Conservation (phyloP, 1,284 basidiomycete species). For the Trichosporon sp. region DNA sequence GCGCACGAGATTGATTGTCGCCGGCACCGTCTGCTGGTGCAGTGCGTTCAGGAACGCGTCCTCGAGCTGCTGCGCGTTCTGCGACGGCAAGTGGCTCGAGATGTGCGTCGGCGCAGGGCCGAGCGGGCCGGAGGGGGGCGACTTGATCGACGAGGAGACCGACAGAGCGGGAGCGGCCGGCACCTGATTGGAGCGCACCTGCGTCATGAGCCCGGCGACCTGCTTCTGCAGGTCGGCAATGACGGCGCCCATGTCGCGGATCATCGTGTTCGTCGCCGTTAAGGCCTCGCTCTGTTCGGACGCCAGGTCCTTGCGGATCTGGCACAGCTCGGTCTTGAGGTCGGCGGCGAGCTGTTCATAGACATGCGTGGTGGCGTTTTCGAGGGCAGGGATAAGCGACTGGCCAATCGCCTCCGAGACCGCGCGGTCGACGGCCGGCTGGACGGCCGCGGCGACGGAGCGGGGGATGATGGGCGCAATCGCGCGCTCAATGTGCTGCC, state of each 20-base stretch:
- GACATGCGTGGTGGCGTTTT: conserved; percentile 18
- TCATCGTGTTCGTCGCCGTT: conserved; percentile 15
- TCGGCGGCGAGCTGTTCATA: conserved; percentile 34
- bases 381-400: conserved; percentile 31
- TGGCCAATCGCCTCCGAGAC: conserved; percentile 27
- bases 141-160: conserved; percentile 7
- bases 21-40: conserved; percentile 12
- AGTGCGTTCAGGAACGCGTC: conserved; percentile 34
- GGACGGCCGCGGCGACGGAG: conserved; percentile 24
- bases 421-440: conserved; percentile 30
- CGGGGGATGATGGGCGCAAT: conserved; percentile 27
- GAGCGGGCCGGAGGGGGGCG: background rate
- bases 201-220: conserved; percentile 25
- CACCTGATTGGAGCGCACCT: conserved; percentile 16
- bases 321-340: conserved; percentile 39
- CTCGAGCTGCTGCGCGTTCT: conserved; percentile 22
- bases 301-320: conserved; percentile 29
- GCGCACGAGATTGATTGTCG: conserved; percentile 27
- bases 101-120: conserved; percentile 4
- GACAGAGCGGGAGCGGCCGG: background rate
- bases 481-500: conserved; percentile 29
- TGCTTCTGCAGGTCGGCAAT: conserved; percentile 32
- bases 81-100: conserved; percentile 6
- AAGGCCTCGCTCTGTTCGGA: conserved; percentile 22
- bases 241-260: conserved; percentile 23